Percentiles rank a stretch among this genome's conserved stretches.
These are phyloP conservation scores for Butyriboletus loyo DNA, from an alignment of 768 basidiomycete genomes.

Conservation along the genomic window DNA sequence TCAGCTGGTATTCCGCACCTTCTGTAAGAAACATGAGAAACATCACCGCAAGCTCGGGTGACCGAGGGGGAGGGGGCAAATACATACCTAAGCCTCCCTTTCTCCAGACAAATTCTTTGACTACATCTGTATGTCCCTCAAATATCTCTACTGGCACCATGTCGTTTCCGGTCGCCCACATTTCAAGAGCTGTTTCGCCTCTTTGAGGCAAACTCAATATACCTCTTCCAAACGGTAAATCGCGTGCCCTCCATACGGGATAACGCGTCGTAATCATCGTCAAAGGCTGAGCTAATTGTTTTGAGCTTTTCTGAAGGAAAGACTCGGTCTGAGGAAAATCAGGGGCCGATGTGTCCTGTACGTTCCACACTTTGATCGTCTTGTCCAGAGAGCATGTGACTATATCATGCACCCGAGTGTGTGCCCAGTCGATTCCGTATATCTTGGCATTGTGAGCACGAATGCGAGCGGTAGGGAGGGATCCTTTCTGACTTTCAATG, in stretches of 20 bases:
- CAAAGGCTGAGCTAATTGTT: slow-evolving; percentile 36
- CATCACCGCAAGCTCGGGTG: background rate
- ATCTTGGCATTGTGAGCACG: slow-evolving; percentile 88
- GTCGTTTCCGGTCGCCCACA: slow-evolving; percentile 54
- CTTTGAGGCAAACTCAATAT: slow-evolving; percentile 86
- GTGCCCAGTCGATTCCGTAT: slow-evolving; percentile 97
- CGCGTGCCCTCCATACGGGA: slow-evolving; percentile 92
- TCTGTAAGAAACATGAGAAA: slow-evolving; percentile 29
- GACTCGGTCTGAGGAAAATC: slow-evolving; percentile 13
- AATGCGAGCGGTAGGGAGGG: slow-evolving; percentile 71
- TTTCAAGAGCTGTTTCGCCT: slow-evolving; percentile 78
- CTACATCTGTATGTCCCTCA: slow-evolving; percentile 88
- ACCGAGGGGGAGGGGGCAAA: too few relatives aligned
- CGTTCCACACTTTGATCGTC: slow-evolving; percentile 83
- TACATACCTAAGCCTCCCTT: slow-evolving; percentile 53
- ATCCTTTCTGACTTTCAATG: slow-evolving; percentile 66
- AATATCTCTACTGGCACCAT: slow-evolving; percentile 63
- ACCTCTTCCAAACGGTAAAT: slow-evolving; percentile 89
- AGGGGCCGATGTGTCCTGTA: slow-evolving; percentile 19
- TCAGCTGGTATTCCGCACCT: slow-evolving; percentile 55
- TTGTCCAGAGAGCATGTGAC: slow-evolving; percentile 95
- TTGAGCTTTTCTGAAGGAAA: slow-evolving; percentile 6
- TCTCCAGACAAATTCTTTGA: slow-evolving; percentile 98
- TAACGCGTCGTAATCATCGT: slow-evolving; percentile 68
- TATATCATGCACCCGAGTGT: slow-evolving; percentile 67